Percentiles rank a stretch among this genome's conserved stretches.
phyloP scores from a whole-genome alignment of 2,329 filamentous ascomycete species.

The Penicillium hordei region DNA sequence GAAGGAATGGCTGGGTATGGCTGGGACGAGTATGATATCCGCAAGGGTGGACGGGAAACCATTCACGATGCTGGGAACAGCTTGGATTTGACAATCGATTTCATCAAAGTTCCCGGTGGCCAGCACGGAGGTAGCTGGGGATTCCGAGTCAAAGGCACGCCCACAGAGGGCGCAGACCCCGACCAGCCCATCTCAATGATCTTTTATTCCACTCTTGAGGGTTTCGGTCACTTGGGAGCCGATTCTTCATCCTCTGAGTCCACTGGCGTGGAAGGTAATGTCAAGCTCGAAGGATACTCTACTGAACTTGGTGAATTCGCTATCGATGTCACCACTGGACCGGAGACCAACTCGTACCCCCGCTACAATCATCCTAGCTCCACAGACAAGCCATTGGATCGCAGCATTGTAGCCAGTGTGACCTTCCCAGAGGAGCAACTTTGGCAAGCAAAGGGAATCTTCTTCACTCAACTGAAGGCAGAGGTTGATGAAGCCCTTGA shows the following conservation, averaged over 20 bases:
- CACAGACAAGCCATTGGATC: slow-evolving; percentile 68
- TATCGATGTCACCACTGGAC: slow-evolving; percentile 72
- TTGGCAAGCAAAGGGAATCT: slow-evolving; percentile 76
- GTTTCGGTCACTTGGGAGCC: slow-evolving; percentile 65
- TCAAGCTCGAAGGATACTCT: slow-evolving; percentile 70
- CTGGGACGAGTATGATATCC: slow-evolving; percentile 94
- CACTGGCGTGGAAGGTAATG: slow-evolving; percentile 58
- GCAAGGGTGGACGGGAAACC: slow-evolving; percentile 81
- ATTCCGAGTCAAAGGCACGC: slow-evolving; percentile 77
- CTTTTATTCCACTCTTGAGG: slow-evolving; percentile 82
- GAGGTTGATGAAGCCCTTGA: slow-evolving; percentile 60
- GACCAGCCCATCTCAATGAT: slow-evolving; percentile 74
- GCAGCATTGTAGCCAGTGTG: slow-evolving; percentile 73
- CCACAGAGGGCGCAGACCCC: slow-evolving; percentile 65
- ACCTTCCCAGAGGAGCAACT: slow-evolving; percentile 64
- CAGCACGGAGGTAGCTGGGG: slow-evolving; percentile 88
- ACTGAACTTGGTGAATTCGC: slow-evolving; percentile 75
- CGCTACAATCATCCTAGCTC: slow-evolving; percentile 62
- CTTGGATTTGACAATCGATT: slow-evolving; percentile 87
- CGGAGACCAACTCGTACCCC: slow-evolving; percentile 60
- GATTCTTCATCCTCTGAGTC: slow-evolving; percentile 52
- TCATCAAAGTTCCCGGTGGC: slow-evolving; percentile 88
- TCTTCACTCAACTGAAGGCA: slow-evolving; percentile 65
- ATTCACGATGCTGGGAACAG: slow-evolving; percentile 88
- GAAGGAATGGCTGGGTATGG: slow-evolving; percentile 94